These are phyloP conservation scores for Tricharina praecox DNA, from an alignment of 495 filamentous ascomycete species.

Conservation along the genomic window DNA sequence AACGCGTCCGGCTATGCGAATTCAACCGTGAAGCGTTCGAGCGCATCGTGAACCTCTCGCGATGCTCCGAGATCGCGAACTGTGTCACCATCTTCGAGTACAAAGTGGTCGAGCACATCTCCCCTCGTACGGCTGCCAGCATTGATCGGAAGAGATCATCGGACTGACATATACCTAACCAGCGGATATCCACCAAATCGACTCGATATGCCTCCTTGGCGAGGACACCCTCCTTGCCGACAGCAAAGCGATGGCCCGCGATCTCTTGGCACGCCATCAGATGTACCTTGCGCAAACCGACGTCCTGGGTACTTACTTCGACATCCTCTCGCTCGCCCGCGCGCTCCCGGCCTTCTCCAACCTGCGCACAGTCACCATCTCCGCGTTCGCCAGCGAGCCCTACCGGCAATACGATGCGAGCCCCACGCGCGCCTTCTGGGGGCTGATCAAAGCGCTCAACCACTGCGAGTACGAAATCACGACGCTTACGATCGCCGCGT, in stretches of 20 bases:
- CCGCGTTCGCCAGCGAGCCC: slow-evolving; percentile 8
- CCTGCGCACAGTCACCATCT: slow-evolving; percentile 15
- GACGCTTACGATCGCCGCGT: slow-evolving; percentile 2
- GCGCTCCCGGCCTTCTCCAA: slow-evolving; percentile 14
- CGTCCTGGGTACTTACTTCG: slow-evolving; percentile 22
- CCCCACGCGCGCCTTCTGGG: slow-evolving; percentile 19
- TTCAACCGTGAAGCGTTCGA: slow-evolving; percentile 16
- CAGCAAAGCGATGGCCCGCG: background rate
- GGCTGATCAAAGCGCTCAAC: slow-evolving; percentile 19
- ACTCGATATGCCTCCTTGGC: background rate
- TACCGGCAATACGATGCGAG: slow-evolving; percentile 1
- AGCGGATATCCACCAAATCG: background rate
- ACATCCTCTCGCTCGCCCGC: slow-evolving; percentile 18
- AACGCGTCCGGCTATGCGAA: background rate
- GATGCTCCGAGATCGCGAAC: slow-evolving; percentile 12
- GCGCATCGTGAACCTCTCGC: slow-evolving; percentile 13
- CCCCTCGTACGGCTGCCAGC: slow-evolving; percentile 5
- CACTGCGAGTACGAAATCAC: slow-evolving; percentile 11
- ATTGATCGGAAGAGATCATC: background rate
- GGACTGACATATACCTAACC: background rate
- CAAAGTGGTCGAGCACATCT: slow-evolving; percentile 10
- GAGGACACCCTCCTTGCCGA: background rate
- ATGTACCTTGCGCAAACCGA: slow-evolving; percentile 9
- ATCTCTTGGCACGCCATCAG: background rate
- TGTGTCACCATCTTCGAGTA: slow-evolving; percentile 17